Base-by-base conservation (phyloP, 441 rosid species). In the Aquilaria agallochum region DNA sequence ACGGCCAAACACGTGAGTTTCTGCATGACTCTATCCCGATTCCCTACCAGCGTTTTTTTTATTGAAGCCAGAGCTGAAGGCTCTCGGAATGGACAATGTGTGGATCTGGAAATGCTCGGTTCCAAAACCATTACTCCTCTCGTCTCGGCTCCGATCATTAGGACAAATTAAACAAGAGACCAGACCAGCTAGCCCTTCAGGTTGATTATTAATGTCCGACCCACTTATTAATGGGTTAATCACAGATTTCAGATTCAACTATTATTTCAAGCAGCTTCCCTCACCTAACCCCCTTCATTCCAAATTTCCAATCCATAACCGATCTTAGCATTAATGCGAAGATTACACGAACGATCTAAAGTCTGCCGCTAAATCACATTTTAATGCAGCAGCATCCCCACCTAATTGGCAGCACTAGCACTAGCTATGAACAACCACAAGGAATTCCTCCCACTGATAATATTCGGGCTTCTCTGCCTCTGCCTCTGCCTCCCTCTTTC, bases 381-480 rank as follows among this genome's bases (percentile, higher is more conserved):
- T 34, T 34, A 34, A 34, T 3, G 40, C 40, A 54, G 30, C 12
- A 9, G 13, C 13, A 2, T 11, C 4, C 9, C 9, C 9, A 52
- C 10, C 27, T 14, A 52, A 15, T 8, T 52, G n/a, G 55, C 27
- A 1, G 32, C 15, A 34, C 49, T 53, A 54, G 50, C 33, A 3
- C 40, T 49, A 27, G 68, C 1, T 30, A 9, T 64, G 55, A 48
- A 54, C 40, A 34, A 40, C 20, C 4, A 34, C 40, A 0, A 34
- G 44, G 32, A 50, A 45, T 42, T 44, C 65, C 36, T 53, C 62
- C 31, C 63, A 9, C 5, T 62, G 36, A 55, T 31, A 7, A 58
- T 66, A 32, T 47, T 55, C 63, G 55, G 58, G 62, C 48, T 58
- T 66, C 45, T 64, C 30, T 15, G 9, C 62, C 70, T 71, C 60